phyloP scores from a whole-genome alignment of 106 monocot genomes.

The Phalaenopsis equestris region DNA sequence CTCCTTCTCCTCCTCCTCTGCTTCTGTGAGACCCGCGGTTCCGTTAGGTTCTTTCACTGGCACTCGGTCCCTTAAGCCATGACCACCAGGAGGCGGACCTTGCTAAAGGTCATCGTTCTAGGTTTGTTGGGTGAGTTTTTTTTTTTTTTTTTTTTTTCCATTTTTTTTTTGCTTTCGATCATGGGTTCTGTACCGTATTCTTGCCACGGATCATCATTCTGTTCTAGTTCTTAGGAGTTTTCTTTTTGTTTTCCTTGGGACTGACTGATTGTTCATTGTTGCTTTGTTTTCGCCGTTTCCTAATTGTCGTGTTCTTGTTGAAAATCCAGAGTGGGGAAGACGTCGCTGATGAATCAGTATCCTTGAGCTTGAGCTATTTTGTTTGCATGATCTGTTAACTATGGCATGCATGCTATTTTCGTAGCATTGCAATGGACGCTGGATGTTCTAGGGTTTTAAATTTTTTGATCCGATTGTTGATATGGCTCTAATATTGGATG shows the following conservation, averaged over 20 bases:
- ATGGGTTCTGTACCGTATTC: background rate
- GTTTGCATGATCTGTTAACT: background rate
- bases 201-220: background rate
- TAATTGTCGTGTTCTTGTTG: conserved; percentile 2
- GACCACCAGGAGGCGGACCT: conserved; percentile 51
- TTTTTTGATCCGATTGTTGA: background rate
- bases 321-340: conserved; percentile 76
- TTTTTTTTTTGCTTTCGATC: too few species aligned
- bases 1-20: background rate
- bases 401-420: background rate
- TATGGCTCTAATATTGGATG: background rate
- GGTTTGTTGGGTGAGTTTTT: conserved; percentile 52
- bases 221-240: background rate
- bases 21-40: too few species aligned
- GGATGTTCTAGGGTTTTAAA: background rate
- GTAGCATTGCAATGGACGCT: background rate
- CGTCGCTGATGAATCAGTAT: conserved; percentile 99
- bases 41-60: background rate
- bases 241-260: background rate
- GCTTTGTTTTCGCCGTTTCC: background rate
- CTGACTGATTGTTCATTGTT: background rate
- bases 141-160: background rate
- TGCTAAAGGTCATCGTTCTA: conserved; percentile 89
- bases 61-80: conserved; percentile 16
- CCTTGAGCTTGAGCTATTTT: conserved; percentile 27